These are phyloP conservation scores for Astraeus odoratus DNA, from an alignment of 768 basidiomycete species.

Conservation along the genomic window DNA sequence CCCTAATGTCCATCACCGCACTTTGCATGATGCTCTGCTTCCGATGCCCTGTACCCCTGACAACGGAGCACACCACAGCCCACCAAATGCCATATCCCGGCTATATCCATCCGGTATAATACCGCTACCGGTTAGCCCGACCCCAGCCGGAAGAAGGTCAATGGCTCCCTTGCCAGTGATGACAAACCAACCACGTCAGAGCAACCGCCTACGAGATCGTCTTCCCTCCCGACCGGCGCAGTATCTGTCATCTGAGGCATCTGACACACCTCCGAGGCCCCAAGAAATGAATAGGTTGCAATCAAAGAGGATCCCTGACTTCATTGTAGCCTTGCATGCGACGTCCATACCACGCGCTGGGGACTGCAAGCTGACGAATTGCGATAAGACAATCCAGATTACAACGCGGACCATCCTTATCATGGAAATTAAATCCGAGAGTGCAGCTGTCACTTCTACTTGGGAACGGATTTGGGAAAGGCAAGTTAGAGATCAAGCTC, in stretches of 20 bases:
- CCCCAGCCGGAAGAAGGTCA: not conserved
- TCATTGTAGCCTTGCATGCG: not conserved
- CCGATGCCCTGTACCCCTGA: too few species aligned
- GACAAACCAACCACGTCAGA: not conserved
- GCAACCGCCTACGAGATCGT: not conserved
- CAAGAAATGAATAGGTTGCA: not conserved
- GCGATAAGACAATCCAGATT: not conserved
- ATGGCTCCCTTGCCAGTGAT: not conserved
- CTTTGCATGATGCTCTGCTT: too few species aligned
- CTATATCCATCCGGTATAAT: not conserved
- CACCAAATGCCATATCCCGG: not conserved
- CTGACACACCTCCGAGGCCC: not conserved
- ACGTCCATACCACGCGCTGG: not conserved
- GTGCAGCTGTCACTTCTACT: not conserved
- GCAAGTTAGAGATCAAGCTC: not conserved
- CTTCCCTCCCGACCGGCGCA: not conserved
- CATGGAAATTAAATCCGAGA: constrained; percentile 4
- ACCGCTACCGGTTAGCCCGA: not conserved
- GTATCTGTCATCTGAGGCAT: not conserved
- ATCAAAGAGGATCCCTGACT: not conserved
- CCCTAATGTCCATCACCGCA: too few species aligned
- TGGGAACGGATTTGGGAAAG: not conserved
- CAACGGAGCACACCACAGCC: too few species aligned
- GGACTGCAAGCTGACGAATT: not conserved
- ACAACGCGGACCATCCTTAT: not conserved